Percentiles rank a stretch among this genome's conserved stretches.
These are phyloP conservation scores for Wakefieldia striispora DNA, from an alignment of 768 basidiomycete species.

Conservation along the genomic window DNA sequence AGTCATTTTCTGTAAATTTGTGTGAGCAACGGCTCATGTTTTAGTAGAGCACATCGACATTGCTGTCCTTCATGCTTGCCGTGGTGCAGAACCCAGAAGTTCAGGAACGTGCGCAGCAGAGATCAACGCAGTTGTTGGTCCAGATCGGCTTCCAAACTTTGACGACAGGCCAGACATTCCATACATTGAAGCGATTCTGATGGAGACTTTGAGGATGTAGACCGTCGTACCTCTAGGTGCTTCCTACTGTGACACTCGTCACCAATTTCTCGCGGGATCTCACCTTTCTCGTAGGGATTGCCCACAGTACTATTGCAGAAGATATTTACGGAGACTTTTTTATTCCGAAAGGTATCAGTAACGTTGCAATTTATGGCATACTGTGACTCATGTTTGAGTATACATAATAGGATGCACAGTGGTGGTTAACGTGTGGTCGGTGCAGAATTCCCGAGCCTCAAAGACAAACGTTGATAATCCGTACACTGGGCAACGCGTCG, in stretches of 20 bases:
- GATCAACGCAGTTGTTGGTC: neutral
- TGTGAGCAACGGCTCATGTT: neutral
- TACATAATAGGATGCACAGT: conserved; percentile 19
- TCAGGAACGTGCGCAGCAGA: neutral
- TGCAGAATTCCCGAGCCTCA: neutral
- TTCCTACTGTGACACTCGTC: neutral
- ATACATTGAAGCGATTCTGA: neutral
- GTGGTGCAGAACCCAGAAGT: neutral
- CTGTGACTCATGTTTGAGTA: conserved; percentile 10
- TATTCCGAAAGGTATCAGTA: conserved; percentile 39
- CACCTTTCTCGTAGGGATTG: conserved; percentile 14
- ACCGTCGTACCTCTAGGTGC: neutral
- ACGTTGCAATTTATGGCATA: no score
- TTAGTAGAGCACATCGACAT: neutral
- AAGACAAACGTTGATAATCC: neutral
- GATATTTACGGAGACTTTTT: conserved; percentile 34
- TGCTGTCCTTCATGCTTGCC: neutral
- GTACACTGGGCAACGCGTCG: conserved; percentile 23
- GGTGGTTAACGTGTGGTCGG: conserved; percentile 36
- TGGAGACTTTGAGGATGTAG: neutral
- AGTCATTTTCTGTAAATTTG: neutral
- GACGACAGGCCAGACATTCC: neutral
- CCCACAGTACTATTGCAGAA: conserved; percentile 22
- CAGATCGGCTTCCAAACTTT: neutral
- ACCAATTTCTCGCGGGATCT: neutral